Evolutionary conservation across 2,329 filamentous ascomycete species (phyloP).

Genomic region (Aspergillus versicolor): DNA sequence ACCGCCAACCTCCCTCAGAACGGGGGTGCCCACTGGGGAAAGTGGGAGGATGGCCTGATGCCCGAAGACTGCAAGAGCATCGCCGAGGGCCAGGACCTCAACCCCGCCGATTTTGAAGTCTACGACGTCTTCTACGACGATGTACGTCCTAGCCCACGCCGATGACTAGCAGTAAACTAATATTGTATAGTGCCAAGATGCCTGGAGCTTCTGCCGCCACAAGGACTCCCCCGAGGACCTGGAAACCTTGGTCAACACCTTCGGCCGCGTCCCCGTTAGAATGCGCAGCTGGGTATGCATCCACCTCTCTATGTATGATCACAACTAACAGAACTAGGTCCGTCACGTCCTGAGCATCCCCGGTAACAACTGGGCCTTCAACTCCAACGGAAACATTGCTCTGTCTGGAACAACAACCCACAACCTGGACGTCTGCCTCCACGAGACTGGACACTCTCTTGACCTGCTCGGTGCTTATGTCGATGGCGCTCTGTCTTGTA

Average conservation of each 20-base stretch:
- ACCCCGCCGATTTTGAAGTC: constrained; percentile 10
- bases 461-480: constrained; percentile 9
- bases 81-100: constrained; percentile 3
- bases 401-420: not conserved
- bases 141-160: not conserved
- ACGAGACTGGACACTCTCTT: constrained; percentile 8
- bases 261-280: constrained; percentile 2
- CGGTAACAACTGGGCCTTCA: constrained; percentile 6
- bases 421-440: constrained; percentile 7
- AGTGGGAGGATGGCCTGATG: constrained; percentile 5
- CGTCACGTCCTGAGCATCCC: constrained; percentile 8
- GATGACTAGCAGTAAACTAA: too few relatives aligned
- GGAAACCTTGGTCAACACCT: not conserved
- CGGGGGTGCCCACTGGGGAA: not conserved
- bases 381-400: constrained; percentile 8
- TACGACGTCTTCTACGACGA: constrained; percentile 7
- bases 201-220: constrained; percentile 7
- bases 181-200: constrained; percentile 3
- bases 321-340: not conserved
- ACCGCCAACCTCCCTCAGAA: not conserved
- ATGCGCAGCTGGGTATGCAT: constrained; percentile 11
- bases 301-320: accelerated
- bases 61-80: constrained; percentile 11
- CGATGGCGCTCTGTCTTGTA: not conserved
- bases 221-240: not conserved